Evolutionary conservation across 371 early-diverging fungal genomes (phyloP).

Genomic region (Zopfochytrium polystomum): DNA sequence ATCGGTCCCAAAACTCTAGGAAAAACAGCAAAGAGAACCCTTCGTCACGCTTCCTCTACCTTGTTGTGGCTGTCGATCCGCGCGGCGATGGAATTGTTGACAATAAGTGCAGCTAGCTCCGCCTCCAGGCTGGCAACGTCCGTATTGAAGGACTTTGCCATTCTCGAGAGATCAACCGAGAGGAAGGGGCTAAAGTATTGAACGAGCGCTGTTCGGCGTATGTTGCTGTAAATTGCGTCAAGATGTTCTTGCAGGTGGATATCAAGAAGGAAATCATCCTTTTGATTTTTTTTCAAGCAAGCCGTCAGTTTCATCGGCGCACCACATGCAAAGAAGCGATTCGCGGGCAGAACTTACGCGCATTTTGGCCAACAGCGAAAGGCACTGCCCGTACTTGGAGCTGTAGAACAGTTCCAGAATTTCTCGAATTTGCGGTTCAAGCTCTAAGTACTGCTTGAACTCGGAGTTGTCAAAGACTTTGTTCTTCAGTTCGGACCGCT

Average conservation of each 20-base stretch:
- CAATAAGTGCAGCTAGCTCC: conserved; percentile 66
- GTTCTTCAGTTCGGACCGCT: conserved; percentile 64
- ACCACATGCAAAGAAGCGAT: neutral
- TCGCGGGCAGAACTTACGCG: too few relatives aligned
- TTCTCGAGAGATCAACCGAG: conserved; percentile 71
- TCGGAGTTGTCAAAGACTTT: conserved; percentile 67
- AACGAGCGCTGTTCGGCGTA: conserved; percentile 72
- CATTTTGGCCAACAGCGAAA: conserved; percentile 64
- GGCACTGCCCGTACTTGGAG: conserved; percentile 68
- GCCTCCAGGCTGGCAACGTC: conserved; percentile 59
- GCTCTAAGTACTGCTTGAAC: conserved; percentile 73
- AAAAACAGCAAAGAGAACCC: neutral
- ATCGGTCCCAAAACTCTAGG: neutral
- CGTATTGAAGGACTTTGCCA: conserved; percentile 69
- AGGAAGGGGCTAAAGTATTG: conserved; percentile 81
- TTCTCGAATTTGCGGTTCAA: conserved; percentile 71
- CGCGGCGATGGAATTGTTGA: conserved; percentile 63
- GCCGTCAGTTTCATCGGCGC: neutral
- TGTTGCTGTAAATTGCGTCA: conserved; percentile 60
- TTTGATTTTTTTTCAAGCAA: too few relatives aligned
- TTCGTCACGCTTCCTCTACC: conserved; percentile 40
- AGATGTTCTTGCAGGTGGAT: conserved; percentile 69
- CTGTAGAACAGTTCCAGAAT: conserved; percentile 66
- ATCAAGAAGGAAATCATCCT: conserved; percentile 69
- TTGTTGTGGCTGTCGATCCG: conserved; percentile 83